Conservation (phyloP, 805 yeast species). For the Myxozyma kluyveri region DNA sequence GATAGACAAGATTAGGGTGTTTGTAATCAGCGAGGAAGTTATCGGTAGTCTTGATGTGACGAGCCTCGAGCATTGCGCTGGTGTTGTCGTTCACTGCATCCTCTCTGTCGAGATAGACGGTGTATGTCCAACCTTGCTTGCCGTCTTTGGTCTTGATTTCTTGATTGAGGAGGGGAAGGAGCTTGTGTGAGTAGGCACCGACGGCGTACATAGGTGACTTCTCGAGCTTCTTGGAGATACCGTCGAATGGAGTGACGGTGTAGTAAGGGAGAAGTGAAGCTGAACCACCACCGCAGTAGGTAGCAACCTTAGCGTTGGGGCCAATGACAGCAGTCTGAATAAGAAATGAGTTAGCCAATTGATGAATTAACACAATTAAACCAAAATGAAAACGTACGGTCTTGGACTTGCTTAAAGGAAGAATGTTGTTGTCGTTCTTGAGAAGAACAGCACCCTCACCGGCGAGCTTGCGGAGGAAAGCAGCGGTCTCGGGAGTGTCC, state of each 20-base stretch:
- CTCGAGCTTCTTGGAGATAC: slow-evolving; percentile 9
- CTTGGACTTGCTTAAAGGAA: slow-evolving; percentile 49
- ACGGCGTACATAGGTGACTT: slow-evolving; percentile 1
- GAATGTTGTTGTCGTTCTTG: slow-evolving; percentile 49
- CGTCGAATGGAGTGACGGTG: slow-evolving; percentile 24
- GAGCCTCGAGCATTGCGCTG: neutral
- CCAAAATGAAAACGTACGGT: slow-evolving; percentile 10
- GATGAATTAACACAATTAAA: slow-evolving; percentile 56
- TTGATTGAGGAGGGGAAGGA: slow-evolving; percentile 8
- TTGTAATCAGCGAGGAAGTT: slow-evolving; percentile 14
- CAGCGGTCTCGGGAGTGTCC: slow-evolving; percentile 47
- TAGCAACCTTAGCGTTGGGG: slow-evolving; percentile 38
- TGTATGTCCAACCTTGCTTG: slow-evolving; percentile 5
- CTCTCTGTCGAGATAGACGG: neutral
- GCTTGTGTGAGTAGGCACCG: slow-evolving; percentile 12
- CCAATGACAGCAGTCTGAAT: slow-evolving; percentile 51
- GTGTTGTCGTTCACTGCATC: slow-evolving; percentile 5
- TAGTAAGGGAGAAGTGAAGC: slow-evolving; percentile 19
- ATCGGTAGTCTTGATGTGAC: slow-evolving; percentile 1
- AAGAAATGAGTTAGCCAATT: slow-evolving; percentile 48
- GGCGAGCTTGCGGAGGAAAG: slow-evolving; percentile 46
- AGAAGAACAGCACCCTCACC: slow-evolving; percentile 56
- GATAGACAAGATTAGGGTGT: slow-evolving; percentile 5
- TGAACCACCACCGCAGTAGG: slow-evolving; percentile 25
- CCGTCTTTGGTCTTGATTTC: slow-evolving; percentile 8